Percentiles rank a stretch among this genome's conserved stretches.
Evolutionary conservation across 371 early-diverging fungal genomes (phyloP).

Genomic region (Lichtheimia ornata): DNA sequence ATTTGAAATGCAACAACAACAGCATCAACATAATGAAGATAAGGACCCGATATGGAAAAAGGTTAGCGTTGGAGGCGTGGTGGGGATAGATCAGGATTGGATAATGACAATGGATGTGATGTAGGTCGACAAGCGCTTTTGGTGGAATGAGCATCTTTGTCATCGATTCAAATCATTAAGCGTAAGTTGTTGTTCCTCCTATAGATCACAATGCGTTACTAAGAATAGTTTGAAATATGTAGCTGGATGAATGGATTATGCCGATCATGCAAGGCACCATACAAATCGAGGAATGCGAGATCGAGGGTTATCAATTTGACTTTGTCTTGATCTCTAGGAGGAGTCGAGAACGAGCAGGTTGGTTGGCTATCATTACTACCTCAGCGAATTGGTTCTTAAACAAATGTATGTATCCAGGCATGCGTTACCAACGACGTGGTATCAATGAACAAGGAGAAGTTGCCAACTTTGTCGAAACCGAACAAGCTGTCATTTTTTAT

Average conservation of each 20-base stretch:
- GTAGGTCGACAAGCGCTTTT: constrained; percentile 54
- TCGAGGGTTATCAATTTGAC: constrained; percentile 60
- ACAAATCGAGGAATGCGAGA: constrained; percentile 61
- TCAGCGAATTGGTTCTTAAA: constrained; percentile 17
- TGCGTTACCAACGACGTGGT: constrained; percentile 69
- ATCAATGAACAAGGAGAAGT: constrained; percentile 63
- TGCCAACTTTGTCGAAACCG: constrained; percentile 78
- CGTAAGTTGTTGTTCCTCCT: neutral
- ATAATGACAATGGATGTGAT: neutral
- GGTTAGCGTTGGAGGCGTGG: constrained; percentile 15
- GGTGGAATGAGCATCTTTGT: constrained; percentile 70
- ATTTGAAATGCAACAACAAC: constrained; percentile 15
- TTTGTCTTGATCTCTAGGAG: constrained; percentile 61
- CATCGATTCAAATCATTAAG: constrained; percentile 15
- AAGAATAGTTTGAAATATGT: constrained; percentile 9
- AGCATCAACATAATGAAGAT: neutral
- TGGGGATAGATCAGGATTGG: neutral
- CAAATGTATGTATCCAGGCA: constrained; percentile 37
- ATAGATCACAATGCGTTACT: neutral
- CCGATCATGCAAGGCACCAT: constrained; percentile 74
- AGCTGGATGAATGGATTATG: constrained; percentile 64
- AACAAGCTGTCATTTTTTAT: constrained; percentile 49
- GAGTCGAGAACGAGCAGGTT: constrained; percentile 62
- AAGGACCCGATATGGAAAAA: constrained; percentile 32
- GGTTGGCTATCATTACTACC: neutral